Evolutionary conservation across 164 flowering plant species (phyloP).

Genomic region (Paratinospora sagittata): DNA sequence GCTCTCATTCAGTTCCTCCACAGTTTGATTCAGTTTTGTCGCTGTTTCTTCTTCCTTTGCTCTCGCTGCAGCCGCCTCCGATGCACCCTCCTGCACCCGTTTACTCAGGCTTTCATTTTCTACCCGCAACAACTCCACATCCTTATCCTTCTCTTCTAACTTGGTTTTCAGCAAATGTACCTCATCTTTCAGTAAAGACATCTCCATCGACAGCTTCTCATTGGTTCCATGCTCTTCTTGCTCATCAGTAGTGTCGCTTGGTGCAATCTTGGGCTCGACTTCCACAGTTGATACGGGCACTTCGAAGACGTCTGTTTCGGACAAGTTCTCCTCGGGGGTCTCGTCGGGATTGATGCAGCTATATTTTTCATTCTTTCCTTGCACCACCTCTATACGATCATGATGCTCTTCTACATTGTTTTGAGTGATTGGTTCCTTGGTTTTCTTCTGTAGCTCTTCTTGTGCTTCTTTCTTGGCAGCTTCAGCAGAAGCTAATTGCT

Average conservation of each 20-base stretch:
- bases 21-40: slow-evolving; percentile 28
- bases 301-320: slow-evolving; percentile 73
- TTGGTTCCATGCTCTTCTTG: slow-evolving; percentile 27
- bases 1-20: slow-evolving; percentile 30
- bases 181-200: slow-evolving; percentile 41
- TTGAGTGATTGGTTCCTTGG: slow-evolving; percentile 19
- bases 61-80: slow-evolving; percentile 27
- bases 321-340: slow-evolving; percentile 24
- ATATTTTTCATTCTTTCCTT: slow-evolving; percentile 15
- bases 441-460: slow-evolving; percentile 48
- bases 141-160: slow-evolving; percentile 46
- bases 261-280: slow-evolving; percentile 22
- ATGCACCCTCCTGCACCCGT: slow-evolving; percentile 33
- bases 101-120: slow-evolving; percentile 46
- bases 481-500: slow-evolving; percentile 63
- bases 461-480: slow-evolving; percentile 70
- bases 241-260: slow-evolving; percentile 7
- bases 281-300: slow-evolving; percentile 36
- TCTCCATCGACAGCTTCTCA: slow-evolving; percentile 23
- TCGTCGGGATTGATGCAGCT: slow-evolving; percentile 18
- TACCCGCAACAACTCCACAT: slow-evolving; percentile 26
- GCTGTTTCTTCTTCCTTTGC: slow-evolving; percentile 38
- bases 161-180: slow-evolving; percentile 35
- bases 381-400: slow-evolving; percentile 17
- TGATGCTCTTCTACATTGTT: slow-evolving; percentile 14